Evolutionary conservation across 2,329 filamentous ascomycete species (phyloP).

Genomic region (Gyromitra esculenta): DNA sequence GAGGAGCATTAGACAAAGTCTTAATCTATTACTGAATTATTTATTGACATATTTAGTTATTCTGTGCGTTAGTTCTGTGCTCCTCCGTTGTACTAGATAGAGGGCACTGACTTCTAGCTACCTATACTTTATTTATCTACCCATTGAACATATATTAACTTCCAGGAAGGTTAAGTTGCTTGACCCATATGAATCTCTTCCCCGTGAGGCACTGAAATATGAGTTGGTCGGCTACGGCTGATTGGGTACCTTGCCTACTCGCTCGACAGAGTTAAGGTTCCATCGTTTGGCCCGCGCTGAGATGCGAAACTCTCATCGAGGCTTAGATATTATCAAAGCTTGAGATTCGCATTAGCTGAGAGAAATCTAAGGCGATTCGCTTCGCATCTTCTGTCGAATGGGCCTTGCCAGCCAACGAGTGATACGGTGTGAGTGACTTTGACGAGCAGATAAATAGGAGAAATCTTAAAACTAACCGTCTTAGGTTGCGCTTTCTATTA

Average conservation of each 20-base stretch:
- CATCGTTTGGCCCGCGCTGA: not conserved
- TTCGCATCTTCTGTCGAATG: not conserved
- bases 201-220: no score
- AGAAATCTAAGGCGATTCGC: not conserved
- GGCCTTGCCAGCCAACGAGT: not conserved
- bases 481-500: no score
- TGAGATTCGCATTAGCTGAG: not conserved
- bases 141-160: no score
- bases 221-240: no score
- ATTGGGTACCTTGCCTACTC: not conserved
- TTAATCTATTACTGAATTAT: no score
- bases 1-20: no score
- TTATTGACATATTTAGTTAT: not conserved
- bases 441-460: not conserved
- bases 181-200: no score
- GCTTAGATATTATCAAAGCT: not conserved
- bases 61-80: not conserved
- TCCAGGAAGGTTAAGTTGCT: no score
- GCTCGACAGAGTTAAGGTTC: not conserved
- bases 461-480: not conserved
- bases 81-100: not conserved
- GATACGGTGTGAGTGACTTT: conserved; percentile 12
- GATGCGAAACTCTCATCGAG: not conserved
- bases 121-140: no score
- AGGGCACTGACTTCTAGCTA: not conserved